These are phyloP conservation scores for Saussurea involucrata DNA, from an alignment of 129 eudicot genomes.

Conservation along the genomic window DNA sequence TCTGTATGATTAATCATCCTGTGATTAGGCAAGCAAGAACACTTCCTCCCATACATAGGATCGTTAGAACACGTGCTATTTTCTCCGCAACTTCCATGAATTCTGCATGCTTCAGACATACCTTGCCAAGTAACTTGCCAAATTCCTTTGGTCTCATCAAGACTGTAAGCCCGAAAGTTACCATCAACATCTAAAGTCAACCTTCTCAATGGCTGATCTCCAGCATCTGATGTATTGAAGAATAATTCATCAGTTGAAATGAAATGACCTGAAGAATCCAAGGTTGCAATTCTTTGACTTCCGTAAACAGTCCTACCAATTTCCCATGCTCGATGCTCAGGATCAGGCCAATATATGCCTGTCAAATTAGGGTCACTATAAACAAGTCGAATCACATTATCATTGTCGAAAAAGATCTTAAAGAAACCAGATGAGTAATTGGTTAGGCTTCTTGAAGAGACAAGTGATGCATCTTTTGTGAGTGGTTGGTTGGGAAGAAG, in stretches of 20 bases:
- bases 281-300: constrained; percentile 24
- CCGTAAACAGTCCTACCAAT: constrained; percentile 34
- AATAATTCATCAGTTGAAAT: constrained; percentile 26
- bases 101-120: constrained; percentile 12
- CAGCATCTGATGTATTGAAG: constrained; percentile 31
- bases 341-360: constrained; percentile 30
- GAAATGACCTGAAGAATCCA: constrained; percentile 34
- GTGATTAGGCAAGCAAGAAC: constrained; percentile 31
- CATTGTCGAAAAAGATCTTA: constrained; percentile 42
- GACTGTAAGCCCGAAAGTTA: constrained; percentile 30
- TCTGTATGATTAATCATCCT: constrained; percentile 22
- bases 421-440: constrained; percentile 44
- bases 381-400: constrained; percentile 44
- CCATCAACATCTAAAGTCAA: constrained; percentile 35
- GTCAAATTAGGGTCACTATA: constrained; percentile 30
- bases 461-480: constrained; percentile 25
- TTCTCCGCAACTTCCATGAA: constrained; percentile 37
- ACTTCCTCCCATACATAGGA: constrained; percentile 18
- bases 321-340: constrained; percentile 14
- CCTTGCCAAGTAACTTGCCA: constrained; percentile 42
- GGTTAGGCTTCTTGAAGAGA: constrained; percentile 34
- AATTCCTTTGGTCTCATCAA: constrained; percentile 10
- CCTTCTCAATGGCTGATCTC: constrained; percentile 29
- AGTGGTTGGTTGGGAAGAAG: constrained; percentile 53
- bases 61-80: constrained; percentile 24